Conservation (phyloP, 1,284 basidiomycete genomes). For the Pseudozyma flocculosa region DNA sequence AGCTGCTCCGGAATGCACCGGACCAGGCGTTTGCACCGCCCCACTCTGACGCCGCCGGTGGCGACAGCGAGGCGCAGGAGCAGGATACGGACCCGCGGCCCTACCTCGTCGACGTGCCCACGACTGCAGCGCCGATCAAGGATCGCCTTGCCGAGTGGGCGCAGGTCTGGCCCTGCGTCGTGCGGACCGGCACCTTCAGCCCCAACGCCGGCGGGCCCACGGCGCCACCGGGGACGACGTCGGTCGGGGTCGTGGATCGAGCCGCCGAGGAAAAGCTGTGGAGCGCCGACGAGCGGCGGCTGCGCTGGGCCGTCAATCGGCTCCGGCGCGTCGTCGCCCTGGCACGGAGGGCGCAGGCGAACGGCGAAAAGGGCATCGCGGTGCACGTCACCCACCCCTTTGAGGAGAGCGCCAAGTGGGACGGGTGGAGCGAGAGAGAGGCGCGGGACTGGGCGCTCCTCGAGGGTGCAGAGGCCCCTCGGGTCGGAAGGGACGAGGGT, state of each 20-base stretch:
- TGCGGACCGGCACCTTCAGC: slow-evolving; percentile 26
- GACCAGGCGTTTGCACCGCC: slow-evolving; percentile 10
- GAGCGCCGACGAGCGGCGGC: slow-evolving; percentile 7
- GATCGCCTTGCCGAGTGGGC: slow-evolving; percentile 65
- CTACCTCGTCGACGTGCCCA: slow-evolving; percentile 68
- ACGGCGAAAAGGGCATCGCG: slow-evolving; percentile 16
- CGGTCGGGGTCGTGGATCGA: slow-evolving; percentile 33
- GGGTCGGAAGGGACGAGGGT: too few relatives aligned
- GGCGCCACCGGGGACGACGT: slow-evolving; percentile 2
- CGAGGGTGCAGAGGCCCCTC: too few relatives aligned
- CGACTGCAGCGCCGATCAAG: slow-evolving; percentile 70
- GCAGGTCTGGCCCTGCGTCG: slow-evolving; percentile 51
- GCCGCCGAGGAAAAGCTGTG: slow-evolving; percentile 25
- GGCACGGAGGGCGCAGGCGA: slow-evolving; percentile 15
- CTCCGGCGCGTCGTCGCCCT: slow-evolving; percentile 21
- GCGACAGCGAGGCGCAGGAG: too few relatives aligned
- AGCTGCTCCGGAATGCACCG: slow-evolving; percentile 9
- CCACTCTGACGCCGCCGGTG: too few relatives aligned
- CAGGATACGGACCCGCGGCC: slow-evolving; percentile 5
- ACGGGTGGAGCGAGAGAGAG: slow-evolving; percentile 13
- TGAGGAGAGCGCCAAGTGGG: slow-evolving; percentile 1
- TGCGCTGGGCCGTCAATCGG: slow-evolving; percentile 21
- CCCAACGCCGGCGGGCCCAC: neutral
- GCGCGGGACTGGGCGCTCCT: slow-evolving; percentile 14
- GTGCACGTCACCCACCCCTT: slow-evolving; percentile 39